phyloP scores from a whole-genome alignment of 192 early-diverging fungal genomes.

The Helicostylum pulchrum region DNA sequence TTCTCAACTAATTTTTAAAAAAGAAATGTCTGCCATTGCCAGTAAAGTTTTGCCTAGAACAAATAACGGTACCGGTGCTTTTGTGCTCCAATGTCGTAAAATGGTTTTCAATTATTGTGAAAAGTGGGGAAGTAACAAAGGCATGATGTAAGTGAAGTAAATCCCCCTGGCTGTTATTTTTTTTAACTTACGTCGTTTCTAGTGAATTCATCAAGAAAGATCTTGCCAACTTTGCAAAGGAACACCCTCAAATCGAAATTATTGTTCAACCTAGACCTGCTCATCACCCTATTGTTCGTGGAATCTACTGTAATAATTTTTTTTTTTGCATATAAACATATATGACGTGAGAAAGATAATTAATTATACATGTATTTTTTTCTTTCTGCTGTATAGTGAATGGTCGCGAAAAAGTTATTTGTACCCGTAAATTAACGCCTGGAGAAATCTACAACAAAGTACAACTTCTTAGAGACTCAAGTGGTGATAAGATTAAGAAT shows the following conservation, averaged over 20 bases:
- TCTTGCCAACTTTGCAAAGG: constrained; percentile 55
- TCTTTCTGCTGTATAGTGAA: constrained; percentile 42
- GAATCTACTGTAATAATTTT: constrained; percentile 56
- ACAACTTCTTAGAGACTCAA: constrained; percentile 59
- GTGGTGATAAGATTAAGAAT: constrained; percentile 56
- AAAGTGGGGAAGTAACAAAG: constrained; percentile 71
- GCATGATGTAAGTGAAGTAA: constrained; percentile 57
- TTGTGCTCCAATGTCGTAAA: constrained; percentile 72
- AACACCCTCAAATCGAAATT: constrained; percentile 78
- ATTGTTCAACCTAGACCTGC: constrained; percentile 70
- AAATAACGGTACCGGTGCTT: constrained; percentile 73
- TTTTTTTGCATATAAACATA: constrained; percentile 2
- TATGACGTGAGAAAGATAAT: neutral
- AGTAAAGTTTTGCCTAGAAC: constrained; percentile 24
- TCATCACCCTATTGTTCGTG: constrained; percentile 70
- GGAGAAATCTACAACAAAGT: constrained; percentile 63
- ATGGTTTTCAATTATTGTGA: constrained; percentile 84
- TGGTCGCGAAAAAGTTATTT: constrained; percentile 60
- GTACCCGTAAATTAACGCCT: constrained; percentile 58
- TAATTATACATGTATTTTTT: neutral
- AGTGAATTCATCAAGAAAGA: constrained; percentile 69
- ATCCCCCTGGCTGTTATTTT: neutral
- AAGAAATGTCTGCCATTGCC: constrained; percentile 11
- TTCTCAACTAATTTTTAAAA: no score
- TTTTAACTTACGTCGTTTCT: no score